Evolutionary conservation across 140 eudicot genomes (phyloP).

Genomic region (Senecio squalidus): DNA sequence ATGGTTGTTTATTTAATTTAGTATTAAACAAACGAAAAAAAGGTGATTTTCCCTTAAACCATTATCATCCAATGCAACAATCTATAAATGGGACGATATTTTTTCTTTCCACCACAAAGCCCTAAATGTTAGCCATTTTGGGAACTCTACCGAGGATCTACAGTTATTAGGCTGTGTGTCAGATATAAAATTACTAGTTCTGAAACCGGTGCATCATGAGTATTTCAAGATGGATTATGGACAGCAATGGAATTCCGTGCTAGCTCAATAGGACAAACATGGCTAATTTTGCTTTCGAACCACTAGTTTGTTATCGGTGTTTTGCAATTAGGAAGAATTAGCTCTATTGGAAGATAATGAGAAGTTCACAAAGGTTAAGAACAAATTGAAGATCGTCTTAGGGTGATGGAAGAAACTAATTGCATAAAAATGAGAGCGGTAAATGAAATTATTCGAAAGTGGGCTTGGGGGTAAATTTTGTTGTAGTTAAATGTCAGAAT

Average conservation of each 20-base stretch:
- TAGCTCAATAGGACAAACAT: not conserved
- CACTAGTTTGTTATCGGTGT: not conserved
- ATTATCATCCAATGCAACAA: not conserved
- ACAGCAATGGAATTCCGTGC: not conserved
- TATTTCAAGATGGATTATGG: slow-evolving; percentile 3
- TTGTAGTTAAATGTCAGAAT: not conserved
- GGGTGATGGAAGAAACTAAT: not conserved
- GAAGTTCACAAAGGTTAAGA: slow-evolving; percentile 1
- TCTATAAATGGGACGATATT: not conserved
- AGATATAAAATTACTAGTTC: not conserved
- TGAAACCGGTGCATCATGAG: not conserved
- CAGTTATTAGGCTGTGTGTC: not conserved
- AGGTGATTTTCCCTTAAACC: not conserved
- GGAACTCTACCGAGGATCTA: not conserved
- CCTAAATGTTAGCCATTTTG: not conserved
- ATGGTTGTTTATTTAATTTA: not conserved
- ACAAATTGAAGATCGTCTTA: not conserved
- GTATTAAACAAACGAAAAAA: not conserved
- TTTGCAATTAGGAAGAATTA: not conserved
- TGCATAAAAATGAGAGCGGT: not conserved
- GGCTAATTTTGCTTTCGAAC: not conserved
- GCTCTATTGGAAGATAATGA: not conserved
- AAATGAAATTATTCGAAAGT: not conserved
- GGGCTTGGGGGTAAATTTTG: not conserved
- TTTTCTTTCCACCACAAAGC: not conserved